phyloP scores from a whole-genome alignment of 164 flowering plant genomes.

The Magnolia sinica region DNA sequence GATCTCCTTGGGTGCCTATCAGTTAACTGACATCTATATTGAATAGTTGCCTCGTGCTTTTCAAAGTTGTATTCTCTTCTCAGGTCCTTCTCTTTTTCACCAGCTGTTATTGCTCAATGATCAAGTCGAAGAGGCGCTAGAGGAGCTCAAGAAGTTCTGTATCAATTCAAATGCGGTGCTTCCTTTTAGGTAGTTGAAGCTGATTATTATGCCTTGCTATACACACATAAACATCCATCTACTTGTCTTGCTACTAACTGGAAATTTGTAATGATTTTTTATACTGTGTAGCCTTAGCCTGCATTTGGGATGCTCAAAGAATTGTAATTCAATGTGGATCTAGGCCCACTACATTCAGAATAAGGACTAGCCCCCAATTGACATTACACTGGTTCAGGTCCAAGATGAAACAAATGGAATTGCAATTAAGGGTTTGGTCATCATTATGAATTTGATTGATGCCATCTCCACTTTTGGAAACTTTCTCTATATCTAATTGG shows the following conservation, averaged over 20 bases:
- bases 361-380: no score
- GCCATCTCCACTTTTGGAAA: no score
- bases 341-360: no score
- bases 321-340: no score
- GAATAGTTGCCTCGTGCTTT: neutral
- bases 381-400: no score
- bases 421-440: no score
- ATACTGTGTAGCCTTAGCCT: neutral
- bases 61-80: neutral
- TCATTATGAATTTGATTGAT: no score
- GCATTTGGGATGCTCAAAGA: neutral
- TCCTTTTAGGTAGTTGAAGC: constrained; percentile 40
- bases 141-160: constrained; percentile 49
- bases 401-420: no score
- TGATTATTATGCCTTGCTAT: neutral
- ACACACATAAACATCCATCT: neutral
- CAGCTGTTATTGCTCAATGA: constrained; percentile 76
- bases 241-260: neutral
- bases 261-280: neutral
- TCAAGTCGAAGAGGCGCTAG: constrained; percentile 53
- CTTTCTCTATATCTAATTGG: no score
- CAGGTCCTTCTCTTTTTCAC: constrained; percentile 7
- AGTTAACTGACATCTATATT: neutral
- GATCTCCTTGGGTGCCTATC: neutral
- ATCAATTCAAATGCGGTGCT: constrained; percentile 30